These are phyloP conservation scores for Phytomonas serpens DNA, from an alignment of 208 protist genomes.

Conservation along the genomic window DNA sequence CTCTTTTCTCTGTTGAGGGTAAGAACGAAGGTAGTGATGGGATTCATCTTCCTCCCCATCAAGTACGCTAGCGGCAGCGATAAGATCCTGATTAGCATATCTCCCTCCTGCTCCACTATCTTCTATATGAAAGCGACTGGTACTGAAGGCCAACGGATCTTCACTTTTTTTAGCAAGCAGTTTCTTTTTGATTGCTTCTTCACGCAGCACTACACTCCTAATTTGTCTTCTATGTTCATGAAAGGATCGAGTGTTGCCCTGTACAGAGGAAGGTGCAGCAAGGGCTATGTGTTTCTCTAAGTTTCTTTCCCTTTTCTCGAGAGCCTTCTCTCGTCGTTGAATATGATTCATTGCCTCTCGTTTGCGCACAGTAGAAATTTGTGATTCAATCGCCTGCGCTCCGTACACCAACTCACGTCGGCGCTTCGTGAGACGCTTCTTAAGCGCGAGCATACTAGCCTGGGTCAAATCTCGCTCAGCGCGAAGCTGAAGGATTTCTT, in stretches of 20 bases:
- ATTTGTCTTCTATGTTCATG: constrained; percentile 23
- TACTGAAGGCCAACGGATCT: constrained; percentile 51
- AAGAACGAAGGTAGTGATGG: neutral
- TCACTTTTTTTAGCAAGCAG: constrained; percentile 28
- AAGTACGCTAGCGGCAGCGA: neutral
- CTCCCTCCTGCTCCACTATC: neutral
- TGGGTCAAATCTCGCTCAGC: constrained; percentile 24
- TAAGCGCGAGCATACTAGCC: constrained; percentile 14
- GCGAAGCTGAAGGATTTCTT: constrained; percentile 34
- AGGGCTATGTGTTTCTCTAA: constrained; percentile 18
- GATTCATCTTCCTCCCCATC: neutral
- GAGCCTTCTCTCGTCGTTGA: constrained; percentile 29
- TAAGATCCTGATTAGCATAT: neutral
- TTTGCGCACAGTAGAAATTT: constrained; percentile 25
- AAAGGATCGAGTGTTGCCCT: constrained; percentile 18
- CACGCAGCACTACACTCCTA: constrained; percentile 52
- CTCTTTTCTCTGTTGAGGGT: neutral
- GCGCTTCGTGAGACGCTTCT: constrained; percentile 37
- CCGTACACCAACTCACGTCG: constrained; percentile 69
- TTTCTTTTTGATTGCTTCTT: constrained; percentile 47
- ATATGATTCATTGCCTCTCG: constrained; percentile 26
- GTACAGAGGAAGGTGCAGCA: constrained; percentile 17
- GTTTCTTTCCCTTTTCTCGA: constrained; percentile 25
- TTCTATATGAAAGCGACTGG: constrained; percentile 23
- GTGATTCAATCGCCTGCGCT: constrained; percentile 36